Conservation (phyloP, 305 asterid genomes). For the Rubia tinctorum region DNA sequence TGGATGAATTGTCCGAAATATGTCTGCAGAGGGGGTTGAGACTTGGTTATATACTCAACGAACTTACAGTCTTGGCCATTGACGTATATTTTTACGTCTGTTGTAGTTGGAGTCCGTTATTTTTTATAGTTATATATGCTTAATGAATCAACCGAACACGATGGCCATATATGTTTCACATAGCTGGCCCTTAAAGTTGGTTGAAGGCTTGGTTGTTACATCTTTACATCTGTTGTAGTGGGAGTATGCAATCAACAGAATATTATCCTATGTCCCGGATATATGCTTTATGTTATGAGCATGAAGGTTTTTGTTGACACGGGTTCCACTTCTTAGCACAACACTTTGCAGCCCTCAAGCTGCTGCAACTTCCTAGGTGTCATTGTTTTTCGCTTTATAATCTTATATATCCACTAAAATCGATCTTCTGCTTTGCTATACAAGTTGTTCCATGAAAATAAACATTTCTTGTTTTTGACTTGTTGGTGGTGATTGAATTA, state of each 20-base stretch:
- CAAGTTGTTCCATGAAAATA: too few species aligned
- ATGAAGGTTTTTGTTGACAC: too few species aligned
- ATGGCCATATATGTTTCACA: not conserved
- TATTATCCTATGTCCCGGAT: too few species aligned
- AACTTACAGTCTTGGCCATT: not conserved
- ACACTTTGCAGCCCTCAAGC: too few species aligned
- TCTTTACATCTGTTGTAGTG: conserved; percentile 17
- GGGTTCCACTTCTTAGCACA: too few species aligned
- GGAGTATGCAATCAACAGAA: conserved; percentile 39
- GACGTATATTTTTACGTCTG: not conserved
- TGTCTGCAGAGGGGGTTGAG: not conserved
- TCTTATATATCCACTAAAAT: too few species aligned
- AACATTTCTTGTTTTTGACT: too few species aligned
- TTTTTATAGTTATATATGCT: not conserved
- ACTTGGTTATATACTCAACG: not conserved
- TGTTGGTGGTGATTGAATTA: too few species aligned
- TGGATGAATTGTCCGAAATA: not conserved
- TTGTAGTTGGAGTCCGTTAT: not conserved
- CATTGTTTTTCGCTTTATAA: too few species aligned
- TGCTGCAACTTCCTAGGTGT: too few species aligned
- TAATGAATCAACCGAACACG: not conserved
- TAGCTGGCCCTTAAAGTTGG: not conserved
- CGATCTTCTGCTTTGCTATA: too few species aligned
- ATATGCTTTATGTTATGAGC: too few species aligned
- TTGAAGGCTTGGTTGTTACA: not conserved